A percentile compares a stretch with the other conserved stretches of the same genome.
These are phyloP conservation scores for Sugiyamaella valdiviana DNA, from an alignment of 805 yeast species.

Conservation along the genomic window DNA sequence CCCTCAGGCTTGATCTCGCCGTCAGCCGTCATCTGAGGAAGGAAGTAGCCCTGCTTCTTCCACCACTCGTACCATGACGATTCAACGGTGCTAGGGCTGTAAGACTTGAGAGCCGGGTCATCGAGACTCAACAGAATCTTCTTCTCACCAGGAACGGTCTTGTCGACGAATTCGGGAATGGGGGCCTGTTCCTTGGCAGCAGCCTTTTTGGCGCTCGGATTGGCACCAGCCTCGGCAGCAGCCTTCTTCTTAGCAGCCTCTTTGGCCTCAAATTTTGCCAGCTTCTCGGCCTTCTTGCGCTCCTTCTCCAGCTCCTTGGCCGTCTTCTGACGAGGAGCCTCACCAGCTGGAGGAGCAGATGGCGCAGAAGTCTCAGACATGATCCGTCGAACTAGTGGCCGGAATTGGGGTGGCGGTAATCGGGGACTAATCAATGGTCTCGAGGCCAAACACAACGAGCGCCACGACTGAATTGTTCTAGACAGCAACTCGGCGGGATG, in stretches of 20 bases:
- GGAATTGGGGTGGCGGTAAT: conserved; percentile 4
- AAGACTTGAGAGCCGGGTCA: conserved; percentile 89
- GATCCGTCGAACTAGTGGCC: conserved; percentile 1
- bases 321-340: conserved; percentile 48
- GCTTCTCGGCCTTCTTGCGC: conserved; percentile 79
- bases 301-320: conserved; percentile 82
- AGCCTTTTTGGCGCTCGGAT: conserved; percentile 31
- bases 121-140: conserved; percentile 80
- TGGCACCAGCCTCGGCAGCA: conserved; percentile 32
- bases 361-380: conserved; percentile 16
- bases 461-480: conserved; percentile 1
- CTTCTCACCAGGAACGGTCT: conserved; percentile 84
- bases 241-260: conserved; percentile 55
- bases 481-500: not conserved
- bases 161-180: conserved; percentile 78
- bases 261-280: conserved; percentile 81
- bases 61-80: conserved; percentile 98
- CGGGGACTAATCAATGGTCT: not conserved
- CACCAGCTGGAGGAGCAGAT: conserved; percentile 18
- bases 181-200: conserved; percentile 64
- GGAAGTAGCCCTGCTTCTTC: conserved; percentile 79
- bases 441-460: conserved; percentile 1
- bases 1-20: conserved; percentile 81
- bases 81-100: conserved; percentile 87
- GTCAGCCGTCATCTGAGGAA: conserved; percentile 72